These are phyloP conservation scores for Silene coronaria DNA, from an alignment of 179 eudicot species.

Conservation along the genomic window DNA sequence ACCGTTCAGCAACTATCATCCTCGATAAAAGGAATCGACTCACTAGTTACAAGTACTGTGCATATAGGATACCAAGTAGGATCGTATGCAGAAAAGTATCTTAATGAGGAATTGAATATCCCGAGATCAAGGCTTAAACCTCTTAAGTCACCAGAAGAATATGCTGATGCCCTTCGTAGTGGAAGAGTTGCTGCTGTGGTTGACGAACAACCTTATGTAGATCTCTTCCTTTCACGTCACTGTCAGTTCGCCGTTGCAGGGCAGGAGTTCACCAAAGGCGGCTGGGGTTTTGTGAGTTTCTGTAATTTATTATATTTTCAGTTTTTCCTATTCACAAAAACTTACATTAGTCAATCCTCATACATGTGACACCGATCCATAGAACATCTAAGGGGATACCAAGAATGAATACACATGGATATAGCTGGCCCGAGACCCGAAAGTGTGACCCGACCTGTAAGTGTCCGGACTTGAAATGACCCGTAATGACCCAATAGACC, in stretches of 20 bases:
- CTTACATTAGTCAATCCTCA: not conserved
- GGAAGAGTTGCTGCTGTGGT: conserved; percentile 57
- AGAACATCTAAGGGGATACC: not conserved
- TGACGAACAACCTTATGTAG: conserved; percentile 59
- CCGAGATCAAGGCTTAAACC: conserved; percentile 43
- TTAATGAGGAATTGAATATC: conserved; percentile 44
- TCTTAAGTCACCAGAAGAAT: conserved; percentile 37
- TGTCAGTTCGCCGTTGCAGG: conserved; percentile 53
- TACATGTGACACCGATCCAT: not conserved
- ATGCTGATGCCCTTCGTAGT: conserved; percentile 40
- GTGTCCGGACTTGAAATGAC: no score
- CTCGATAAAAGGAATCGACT: conserved; percentile 53
- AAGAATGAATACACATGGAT: not conserved
- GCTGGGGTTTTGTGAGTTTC: conserved; percentile 55
- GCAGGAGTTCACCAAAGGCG: conserved; percentile 52
- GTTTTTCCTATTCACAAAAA: not conserved
- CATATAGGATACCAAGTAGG: conserved; percentile 58
- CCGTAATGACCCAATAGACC: no score
- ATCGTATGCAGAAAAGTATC: conserved; percentile 53
- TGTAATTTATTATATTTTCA: not conserved
- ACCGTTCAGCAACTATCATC: conserved; percentile 56
- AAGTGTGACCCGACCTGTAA: no score
- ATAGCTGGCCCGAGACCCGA: no score
- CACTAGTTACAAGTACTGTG: conserved; percentile 34
- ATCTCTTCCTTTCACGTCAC: conserved; percentile 45